Evolutionary conservation across 2,329 filamentous ascomycete species (phyloP).

Genomic region (Colletotrichum somersetense): DNA sequence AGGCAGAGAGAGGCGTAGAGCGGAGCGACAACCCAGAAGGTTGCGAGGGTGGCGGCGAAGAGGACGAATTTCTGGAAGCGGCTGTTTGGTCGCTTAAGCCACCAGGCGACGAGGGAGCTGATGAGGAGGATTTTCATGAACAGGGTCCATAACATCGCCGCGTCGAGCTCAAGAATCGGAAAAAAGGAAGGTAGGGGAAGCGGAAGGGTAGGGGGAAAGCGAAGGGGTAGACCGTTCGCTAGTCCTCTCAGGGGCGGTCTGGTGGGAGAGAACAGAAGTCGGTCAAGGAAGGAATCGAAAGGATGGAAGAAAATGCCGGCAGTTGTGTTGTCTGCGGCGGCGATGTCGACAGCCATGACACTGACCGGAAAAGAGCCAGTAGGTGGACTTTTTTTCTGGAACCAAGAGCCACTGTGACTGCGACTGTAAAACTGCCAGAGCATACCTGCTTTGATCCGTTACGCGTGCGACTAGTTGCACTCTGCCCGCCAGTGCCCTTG

Average conservation of each 20-base stretch:
- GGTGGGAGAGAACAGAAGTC: constrained; percentile 34
- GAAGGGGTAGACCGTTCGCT: constrained; percentile 41
- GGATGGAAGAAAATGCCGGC: constrained; percentile 41
- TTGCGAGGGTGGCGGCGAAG: constrained; percentile 36
- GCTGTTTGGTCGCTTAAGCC: constrained; percentile 40
- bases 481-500: constrained; percentile 9
- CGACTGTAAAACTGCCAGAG: constrained; percentile 4
- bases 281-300: constrained; percentile 30
- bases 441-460: not conserved
- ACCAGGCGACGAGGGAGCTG: constrained; percentile 43
- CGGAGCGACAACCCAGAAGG: constrained; percentile 41
- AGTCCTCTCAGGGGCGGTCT: constrained; percentile 33
- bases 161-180: constrained; percentile 35
- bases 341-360: constrained; percentile 33
- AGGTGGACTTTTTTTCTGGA: constrained; percentile 1
- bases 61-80: constrained; percentile 40
- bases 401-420: constrained; percentile 14
- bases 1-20: constrained; percentile 36
- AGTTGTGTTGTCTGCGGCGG: constrained; percentile 34
- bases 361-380: constrained; percentile 10
- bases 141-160: constrained; percentile 44
- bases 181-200: constrained; percentile 15
- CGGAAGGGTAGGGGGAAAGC: constrained; percentile 28
- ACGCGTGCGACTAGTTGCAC: not conserved
- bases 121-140: constrained; percentile 42